Base-by-base conservation (phyloP, 2,329 filamentous ascomycete genomes). In the Diaporthe vexans region DNA sequence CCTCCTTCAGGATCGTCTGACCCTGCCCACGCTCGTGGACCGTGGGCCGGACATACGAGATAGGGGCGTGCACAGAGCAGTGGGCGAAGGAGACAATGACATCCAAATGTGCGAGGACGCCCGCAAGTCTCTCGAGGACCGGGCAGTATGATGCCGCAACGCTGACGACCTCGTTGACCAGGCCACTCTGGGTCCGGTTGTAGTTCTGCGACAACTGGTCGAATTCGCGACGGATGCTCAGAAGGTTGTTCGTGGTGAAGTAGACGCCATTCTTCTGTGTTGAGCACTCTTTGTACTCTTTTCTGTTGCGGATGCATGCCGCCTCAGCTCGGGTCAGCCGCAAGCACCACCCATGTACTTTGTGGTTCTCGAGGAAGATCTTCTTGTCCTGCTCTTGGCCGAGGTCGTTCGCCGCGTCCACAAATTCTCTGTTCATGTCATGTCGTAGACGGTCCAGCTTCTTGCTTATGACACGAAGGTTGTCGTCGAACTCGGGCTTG, bases 221-320 rank as follows among this genome's bases (percentile, higher is more conserved):
- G 78, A 97, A 95, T 79, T 99, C 96, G 71, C 96, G 91, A 43
- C 97, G 93, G 79, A 95, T 90, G 35, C 91, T 89, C 80, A 95
- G 93, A 79, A 99, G 88, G 43, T 89, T 91, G 71, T 91, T 92
- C 4, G 97, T 99, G 1, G 97, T 98, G 83, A 99, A 99, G 85
- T 97, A 99, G 72, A 98, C 97, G 57, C 97, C 97, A 82, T 98
- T 99, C 88, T 99, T 99, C 84, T 98, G 97, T 0, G 97, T 99
- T 0, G 95, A 97, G 82, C 95, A 97, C 83, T 99, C 97, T 79
- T 96, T 93, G 79, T 98, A 99, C 67, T 92, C 88, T 74, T 91
- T 92, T 81, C 97, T 97, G 84, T 97, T 97, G 76, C 97, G 93
- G 79, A 99, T 99, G 79, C 94, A 97, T 21, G 94, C 93, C 1